Conservation (phyloP, 2,329 filamentous ascomycete species). For the Cladosporium austrohemisphaericum region DNA sequence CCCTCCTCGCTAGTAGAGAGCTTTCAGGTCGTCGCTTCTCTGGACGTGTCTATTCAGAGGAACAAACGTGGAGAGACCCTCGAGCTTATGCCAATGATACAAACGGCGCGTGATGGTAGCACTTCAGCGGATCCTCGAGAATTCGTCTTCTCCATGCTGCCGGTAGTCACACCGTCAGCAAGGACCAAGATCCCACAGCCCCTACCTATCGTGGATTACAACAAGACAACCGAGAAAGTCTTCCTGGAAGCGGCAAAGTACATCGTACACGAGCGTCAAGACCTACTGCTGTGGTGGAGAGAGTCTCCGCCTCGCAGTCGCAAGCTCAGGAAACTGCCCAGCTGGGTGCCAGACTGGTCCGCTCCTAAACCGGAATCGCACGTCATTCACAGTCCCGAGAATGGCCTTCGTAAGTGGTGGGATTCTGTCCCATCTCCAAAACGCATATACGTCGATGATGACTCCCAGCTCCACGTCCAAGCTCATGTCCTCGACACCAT, state of each 20-base stretch:
- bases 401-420: constrained; percentile 8
- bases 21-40: not conserved
- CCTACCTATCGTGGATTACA: constrained; percentile 7
- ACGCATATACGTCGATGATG: constrained; percentile 12
- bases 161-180: constrained; percentile 6
- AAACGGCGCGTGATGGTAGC: not conserved
- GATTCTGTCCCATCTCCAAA: constrained; percentile 1
- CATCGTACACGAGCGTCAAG: constrained; percentile 15
- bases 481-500: constrained; percentile 12
- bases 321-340: constrained; percentile 1
- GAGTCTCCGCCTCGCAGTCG: constrained; percentile 1
- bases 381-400: not conserved
- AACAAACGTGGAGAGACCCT: not conserved
- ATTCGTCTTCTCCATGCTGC: constrained; percentile 12
- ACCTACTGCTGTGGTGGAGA: constrained; percentile 12
- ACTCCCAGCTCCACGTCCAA: constrained; percentile 10
- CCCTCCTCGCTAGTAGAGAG: not conserved
- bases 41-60: constrained; percentile 9
- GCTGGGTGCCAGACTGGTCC: constrained; percentile 12
- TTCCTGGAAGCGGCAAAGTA: constrained; percentile 14
- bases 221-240: constrained; percentile 6
- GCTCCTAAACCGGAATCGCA: not conserved
- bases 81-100: constrained; percentile 13
- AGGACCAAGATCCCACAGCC: not conserved
- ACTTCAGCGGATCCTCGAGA: constrained; percentile 5